Base-by-base conservation (phyloP, 139 green algal species). In the Chlamydomonas sp. region DNA sequence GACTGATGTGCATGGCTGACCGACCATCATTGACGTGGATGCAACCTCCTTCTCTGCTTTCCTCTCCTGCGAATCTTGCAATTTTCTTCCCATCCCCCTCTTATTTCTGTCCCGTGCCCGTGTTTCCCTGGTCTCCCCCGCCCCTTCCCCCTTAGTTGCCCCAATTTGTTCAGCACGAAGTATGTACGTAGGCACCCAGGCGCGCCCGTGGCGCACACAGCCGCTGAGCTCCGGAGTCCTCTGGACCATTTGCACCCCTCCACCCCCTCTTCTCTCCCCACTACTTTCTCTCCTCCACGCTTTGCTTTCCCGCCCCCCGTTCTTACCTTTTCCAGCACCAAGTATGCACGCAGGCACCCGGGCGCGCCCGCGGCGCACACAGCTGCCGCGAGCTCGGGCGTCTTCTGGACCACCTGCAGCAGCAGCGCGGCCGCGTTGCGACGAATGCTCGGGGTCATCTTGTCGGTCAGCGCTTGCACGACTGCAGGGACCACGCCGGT, bases 371-470 rank as follows among this genome's bases (percentile, higher is more conserved):
- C 43, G 8, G 5, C 30, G 47, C 48, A 61, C 30, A 79, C 72
- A 36, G 60, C 35, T 5, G 67, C 69, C n/a, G 79, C 75, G 5
- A 85, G 65, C 4, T 70, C 30, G 0, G 75, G 72, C 2, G 79
- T 82, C 75, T 85, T 85, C 35, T 76, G 73, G 16, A 57, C 64
- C 37, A 79, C 63, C 64, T 82, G 76, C n/a, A 82, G 76, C 63
- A 82, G 76, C 60, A 82, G 58, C 2, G 72, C 72, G 4, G 66
- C 58, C 1, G 76, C 72, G 31, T 76, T 76, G n/a, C 72, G 76
- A 2, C 76, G 67, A 5, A 82, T 71, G 0, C 58, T n/a, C 4
- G 76, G 72, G 36, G 71, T 76, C 76, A 82, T 79, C 37, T 61
- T 71, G 58, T 82, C 76, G 5, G 72, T 73, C 24, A 82, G 72